Evolutionary conservation across 441 rosid species (phyloP).

Genomic region (Populus hybrid): DNA sequence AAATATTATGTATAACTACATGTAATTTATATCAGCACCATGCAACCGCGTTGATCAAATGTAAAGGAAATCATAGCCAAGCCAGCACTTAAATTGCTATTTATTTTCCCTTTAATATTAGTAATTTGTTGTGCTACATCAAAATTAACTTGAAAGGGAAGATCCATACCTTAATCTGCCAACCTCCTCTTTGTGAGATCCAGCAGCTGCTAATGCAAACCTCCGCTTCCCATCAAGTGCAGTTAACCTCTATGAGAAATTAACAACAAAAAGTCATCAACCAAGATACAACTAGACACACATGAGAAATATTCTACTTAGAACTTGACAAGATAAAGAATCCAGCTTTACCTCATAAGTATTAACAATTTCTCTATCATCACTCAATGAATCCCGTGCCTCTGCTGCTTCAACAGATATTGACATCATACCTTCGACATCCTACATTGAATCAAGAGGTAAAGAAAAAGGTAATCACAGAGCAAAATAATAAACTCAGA

Average conservation of each 20-base stretch:
- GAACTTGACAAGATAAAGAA: constrained; percentile 13
- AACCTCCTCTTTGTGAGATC: constrained; percentile 89
- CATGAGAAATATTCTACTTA: not conserved
- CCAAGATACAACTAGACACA: constrained; percentile 6
- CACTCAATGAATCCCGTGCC: constrained; percentile 89
- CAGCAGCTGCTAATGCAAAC: constrained; percentile 97
- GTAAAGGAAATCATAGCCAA: not conserved
- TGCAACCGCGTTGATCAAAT: not conserved
- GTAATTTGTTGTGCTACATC: not conserved
- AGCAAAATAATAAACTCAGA: not conserved
- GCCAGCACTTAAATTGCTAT: not conserved
- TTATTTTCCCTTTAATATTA: constrained; percentile 5
- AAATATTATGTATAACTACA: not conserved
- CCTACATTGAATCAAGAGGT: constrained; percentile 42
- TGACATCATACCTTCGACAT: constrained; percentile 99
- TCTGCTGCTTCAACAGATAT: constrained; percentile 97
- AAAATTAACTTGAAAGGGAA: constrained; percentile 20
- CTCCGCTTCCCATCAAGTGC: constrained; percentile 98
- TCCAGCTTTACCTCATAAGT: constrained; percentile 77
- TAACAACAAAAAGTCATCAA: constrained; percentile 9
- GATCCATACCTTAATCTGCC: constrained; percentile 76
- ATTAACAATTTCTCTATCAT: constrained; percentile 88
- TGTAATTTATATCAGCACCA: not conserved
- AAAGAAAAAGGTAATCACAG: constrained; percentile 2
- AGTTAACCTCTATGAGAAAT: constrained; percentile 71